Evolutionary conservation across 768 basidiomycete species (phyloP), one percentile per base, ranked within the genome.

Genomic region (Suillus spraguei): DNA sequence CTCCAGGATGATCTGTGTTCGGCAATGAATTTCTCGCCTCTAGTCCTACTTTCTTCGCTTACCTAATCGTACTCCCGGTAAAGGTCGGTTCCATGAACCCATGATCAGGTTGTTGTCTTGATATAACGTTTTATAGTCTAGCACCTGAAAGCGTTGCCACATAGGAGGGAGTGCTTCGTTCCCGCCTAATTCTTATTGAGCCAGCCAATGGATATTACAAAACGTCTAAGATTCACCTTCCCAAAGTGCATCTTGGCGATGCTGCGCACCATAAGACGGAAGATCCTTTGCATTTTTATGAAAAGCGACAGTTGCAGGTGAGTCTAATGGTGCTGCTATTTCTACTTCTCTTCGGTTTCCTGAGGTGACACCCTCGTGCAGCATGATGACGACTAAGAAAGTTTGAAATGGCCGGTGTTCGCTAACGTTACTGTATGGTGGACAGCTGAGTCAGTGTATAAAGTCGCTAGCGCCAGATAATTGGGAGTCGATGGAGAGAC

Each of bases 91-190:
- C 32, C 32, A 20, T 5, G 52, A 53, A 33, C 52, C 20, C 52
- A 53, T 53, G 17, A 53, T 33, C 32, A 53, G 5, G 20, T 53
- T 53, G 52, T 53, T 53, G 52, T 53, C 52, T 53, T 53, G 52
- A 33, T 53, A 53, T 33, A 53, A 20, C 5, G 32, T 53, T 53
- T 53, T 53, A 33, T 33, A 20, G 10, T 53, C 32, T 20, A 6
- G 10, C 20, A 53, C 50, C 50, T 52, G 52, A 33, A 33, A n/a
- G 10, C 20, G 52, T n/a, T 53, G 52, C 52, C 52, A 53, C 52
- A 53, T 32, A 53, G 52, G 52, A 33, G 52, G 52, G 52, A 53
- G 52, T 0, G 52, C 32, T 10, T 53, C 20, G 10, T 53, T 52
- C 10, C 52, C 52, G 52, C 32, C 52, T 53, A 5, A 5, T 53